A percentile compares a stretch with the other conserved stretches of the same genome.
These are phyloP conservation scores for Musa troglodytarum DNA, from an alignment of 176 grass and related monocot species.

Conservation along the genomic window DNA sequence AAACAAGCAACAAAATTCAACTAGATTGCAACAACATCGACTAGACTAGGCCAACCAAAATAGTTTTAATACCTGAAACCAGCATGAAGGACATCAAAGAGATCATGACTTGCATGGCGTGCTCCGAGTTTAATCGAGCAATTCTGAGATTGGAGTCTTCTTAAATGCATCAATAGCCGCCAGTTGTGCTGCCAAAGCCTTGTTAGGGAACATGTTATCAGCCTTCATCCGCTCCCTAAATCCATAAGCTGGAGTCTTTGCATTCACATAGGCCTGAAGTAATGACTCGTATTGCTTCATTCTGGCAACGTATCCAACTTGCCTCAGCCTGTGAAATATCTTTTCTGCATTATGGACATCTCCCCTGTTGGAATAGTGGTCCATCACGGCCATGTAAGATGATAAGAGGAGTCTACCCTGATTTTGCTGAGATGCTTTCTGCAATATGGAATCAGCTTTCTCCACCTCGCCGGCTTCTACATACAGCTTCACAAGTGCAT, in stretches of 20 bases:
- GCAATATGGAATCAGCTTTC: constrained; percentile 24
- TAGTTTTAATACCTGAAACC: no score
- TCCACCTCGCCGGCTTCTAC: constrained; percentile 13
- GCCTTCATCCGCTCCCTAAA: constrained; percentile 30
- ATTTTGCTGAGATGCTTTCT: constrained; percentile 3
- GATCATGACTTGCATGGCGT: neutral
- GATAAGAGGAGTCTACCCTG: constrained; percentile 2
- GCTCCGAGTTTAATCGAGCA: constrained; percentile 7
- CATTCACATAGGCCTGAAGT: constrained; percentile 21
- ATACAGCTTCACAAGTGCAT: constrained; percentile 23
- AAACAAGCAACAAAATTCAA: no score
- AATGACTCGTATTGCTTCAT: constrained; percentile 15
- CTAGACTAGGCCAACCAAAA: no score
- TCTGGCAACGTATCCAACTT: constrained; percentile 10
- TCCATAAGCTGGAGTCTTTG: constrained; percentile 23
- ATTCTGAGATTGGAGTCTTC: constrained; percentile 4
- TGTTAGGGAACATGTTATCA: constrained; percentile 22
- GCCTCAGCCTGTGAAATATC: constrained; percentile 17
- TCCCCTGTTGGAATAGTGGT: constrained; percentile 3
- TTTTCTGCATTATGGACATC: constrained; percentile 26
- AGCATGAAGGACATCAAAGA: no score
- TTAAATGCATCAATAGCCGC: constrained; percentile 14
- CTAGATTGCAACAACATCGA: no score
- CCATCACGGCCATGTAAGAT: constrained; percentile 18
- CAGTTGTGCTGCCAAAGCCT: constrained; percentile 10